phyloP scores from a whole-genome alignment of 768 basidiomycete species.

The Roridomyces roridus region DNA sequence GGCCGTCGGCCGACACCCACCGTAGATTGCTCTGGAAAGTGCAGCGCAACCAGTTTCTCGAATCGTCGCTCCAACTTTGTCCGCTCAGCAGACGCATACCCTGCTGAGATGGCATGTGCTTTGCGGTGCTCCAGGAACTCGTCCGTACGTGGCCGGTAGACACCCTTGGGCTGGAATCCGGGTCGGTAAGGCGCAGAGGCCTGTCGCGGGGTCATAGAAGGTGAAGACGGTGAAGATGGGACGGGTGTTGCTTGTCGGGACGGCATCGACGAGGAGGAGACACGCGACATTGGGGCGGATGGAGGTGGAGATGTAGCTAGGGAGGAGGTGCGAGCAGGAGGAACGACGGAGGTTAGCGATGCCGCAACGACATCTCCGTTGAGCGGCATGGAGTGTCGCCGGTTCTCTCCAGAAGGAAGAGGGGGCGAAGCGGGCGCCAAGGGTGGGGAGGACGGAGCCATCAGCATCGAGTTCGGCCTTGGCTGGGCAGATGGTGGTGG shows the following conservation, averaged over 20 bases:
- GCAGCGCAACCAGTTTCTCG: constrained; percentile 83
- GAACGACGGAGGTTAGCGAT: constrained; percentile 18
- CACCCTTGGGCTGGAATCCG: constrained; percentile 93
- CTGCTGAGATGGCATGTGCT: constrained; percentile 33
- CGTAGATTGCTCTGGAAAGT: constrained; percentile 53
- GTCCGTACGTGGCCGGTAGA: constrained; percentile 80
- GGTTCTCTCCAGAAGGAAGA: constrained; percentile 3
- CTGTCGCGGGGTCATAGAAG: constrained; percentile 24
- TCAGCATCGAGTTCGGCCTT: constrained; percentile 21
- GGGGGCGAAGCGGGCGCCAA: constrained; percentile 18
- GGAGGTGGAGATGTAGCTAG: constrained; percentile 18
- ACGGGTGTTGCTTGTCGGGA: constrained; percentile 29
- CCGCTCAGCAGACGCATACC: constrained; percentile 65
- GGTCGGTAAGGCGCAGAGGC: constrained; percentile 76
- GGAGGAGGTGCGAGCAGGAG: constrained; percentile 26
- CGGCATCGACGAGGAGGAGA: constrained; percentile 6
- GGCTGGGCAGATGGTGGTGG: constrained; percentile 17
- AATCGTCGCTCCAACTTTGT: constrained; percentile 86
- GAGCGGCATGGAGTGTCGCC: constrained; percentile 24
- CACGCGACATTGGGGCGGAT: constrained; percentile 19
- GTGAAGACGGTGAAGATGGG: constrained; percentile 30
- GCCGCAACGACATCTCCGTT: constrained; percentile 20
- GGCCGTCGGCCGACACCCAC: constrained; percentile 23
- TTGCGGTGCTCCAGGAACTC: constrained; percentile 67
- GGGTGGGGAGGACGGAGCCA: constrained; percentile 12